Conservation (phyloP, 169 alveolate genomes). For the Amoebophrya sp. region DNA sequence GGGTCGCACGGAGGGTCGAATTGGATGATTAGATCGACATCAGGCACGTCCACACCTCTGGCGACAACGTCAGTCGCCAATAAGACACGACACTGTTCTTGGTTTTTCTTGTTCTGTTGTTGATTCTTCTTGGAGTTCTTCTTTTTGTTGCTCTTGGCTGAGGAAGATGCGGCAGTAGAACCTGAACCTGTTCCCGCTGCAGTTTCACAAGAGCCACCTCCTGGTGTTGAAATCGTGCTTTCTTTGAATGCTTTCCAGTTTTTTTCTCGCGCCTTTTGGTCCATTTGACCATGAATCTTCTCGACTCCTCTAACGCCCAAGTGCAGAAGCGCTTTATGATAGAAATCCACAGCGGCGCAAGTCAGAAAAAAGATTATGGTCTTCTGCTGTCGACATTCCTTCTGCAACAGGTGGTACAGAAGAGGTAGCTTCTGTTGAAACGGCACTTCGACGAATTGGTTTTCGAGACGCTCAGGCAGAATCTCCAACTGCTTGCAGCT, state of each 20-base stretch:
- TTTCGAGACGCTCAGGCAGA: not conserved
- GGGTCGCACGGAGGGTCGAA: conserved; percentile 88
- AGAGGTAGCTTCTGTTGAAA: not conserved
- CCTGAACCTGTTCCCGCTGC: not conserved
- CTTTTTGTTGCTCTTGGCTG: no score
- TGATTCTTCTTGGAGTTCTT: not conserved
- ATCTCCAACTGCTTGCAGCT: not conserved
- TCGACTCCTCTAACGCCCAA: conserved; percentile 23
- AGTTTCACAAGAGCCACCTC: no score
- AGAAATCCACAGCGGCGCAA: conserved; percentile 47
- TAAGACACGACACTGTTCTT: conserved; percentile 57
- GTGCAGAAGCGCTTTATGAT: not conserved
- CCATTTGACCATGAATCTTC: conserved; percentile 45
- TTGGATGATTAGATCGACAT: conserved; percentile 89
- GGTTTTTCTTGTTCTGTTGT: not conserved
- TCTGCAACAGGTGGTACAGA: not conserved
- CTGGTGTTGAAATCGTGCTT: no score
- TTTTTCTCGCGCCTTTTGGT: conserved; percentile 37
- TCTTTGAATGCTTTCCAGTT: conserved; percentile 33
- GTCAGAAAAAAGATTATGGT: conserved; percentile 48
- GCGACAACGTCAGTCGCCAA: conserved; percentile 97
- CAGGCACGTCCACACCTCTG: conserved; percentile 95
- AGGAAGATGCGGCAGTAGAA: not conserved
- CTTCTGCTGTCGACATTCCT: not conserved
- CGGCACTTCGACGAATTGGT: not conserved